Evolutionary conservation across 768 basidiomycete genomes (phyloP), one percentile per base, ranked within the genome.

Genomic region (Plicaturopsis crispa): DNA sequence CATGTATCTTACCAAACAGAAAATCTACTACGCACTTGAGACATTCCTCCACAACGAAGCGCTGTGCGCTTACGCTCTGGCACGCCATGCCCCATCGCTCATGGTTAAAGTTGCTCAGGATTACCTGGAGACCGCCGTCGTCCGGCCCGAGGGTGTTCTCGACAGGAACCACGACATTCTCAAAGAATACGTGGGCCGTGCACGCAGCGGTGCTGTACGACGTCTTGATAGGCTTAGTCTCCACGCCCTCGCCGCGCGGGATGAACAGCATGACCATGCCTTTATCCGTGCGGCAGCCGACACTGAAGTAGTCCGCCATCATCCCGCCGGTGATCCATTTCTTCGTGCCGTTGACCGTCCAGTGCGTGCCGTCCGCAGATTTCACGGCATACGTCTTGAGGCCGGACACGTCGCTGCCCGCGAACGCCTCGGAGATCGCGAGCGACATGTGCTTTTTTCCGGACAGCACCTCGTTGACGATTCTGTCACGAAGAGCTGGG

Each of bases 171-270:
- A 77, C 78, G 24, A 84, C 90, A 39, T 89, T 70, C 39, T 92
- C 85, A 44, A 88, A 87, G 1, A 83, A 85, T 42, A 88, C 73
- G 46, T 79, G 84, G 21, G 77, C 80, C 1, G 93, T 96, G 7
- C 93, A 93, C 10, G 93, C 93, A 4, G 88, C 66, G 0, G 80
- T 50, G 0, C 89, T 92, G 58, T 98, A 93, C n/a, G 78, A 79
- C 7, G 84, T 87, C 65, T 85, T 72, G 69, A 90, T 78, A 30
- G 68, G 63, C 40, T 77, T 75, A 14, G 76, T 76, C 59, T 82
- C 73, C 33, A 84, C 71, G 39, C 80, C 74, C 35, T 78, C 69
- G 14, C 64, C 56, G 23, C 82, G 73, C 50, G 76, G 81, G 30
- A 83, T 73, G 40, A 80, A 65, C 47, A 79, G 74, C 43, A 73